Conservation (phyloP, 2,329 filamentous ascomycete genomes). For the Pseudogymnoascus sp. region DNA sequence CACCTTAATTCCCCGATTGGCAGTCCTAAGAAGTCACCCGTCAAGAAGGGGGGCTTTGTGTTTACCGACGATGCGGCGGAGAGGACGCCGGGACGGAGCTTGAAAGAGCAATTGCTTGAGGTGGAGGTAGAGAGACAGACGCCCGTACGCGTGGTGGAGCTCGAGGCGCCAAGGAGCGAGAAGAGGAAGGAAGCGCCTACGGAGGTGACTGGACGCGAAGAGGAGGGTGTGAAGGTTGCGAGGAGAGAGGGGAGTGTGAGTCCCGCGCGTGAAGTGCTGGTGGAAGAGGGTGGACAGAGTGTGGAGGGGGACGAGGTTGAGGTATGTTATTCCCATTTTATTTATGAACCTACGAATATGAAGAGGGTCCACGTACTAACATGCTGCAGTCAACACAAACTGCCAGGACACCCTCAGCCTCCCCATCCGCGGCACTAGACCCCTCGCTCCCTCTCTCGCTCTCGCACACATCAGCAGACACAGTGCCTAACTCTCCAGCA, state of each 20-base stretch:
- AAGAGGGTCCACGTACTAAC: neutral
- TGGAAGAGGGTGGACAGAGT: neutral
- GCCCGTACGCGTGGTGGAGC: neutral
- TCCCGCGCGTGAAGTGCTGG: neutral
- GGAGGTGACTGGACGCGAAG: too few species aligned
- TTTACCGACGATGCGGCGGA: neutral
- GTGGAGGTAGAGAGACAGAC: neutral
- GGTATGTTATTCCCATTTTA: neutral
- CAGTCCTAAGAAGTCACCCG: neutral
- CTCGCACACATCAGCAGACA: too few species aligned
- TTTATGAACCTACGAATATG: neutral
- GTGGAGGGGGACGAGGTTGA: neutral
- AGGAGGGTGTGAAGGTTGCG: neutral
- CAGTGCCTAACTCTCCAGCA: neutral
- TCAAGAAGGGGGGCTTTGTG: neutral
- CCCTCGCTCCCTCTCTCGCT: too few species aligned
- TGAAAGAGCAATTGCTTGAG: neutral
- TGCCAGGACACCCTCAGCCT: neutral
- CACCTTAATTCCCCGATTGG: slow-evolving; percentile 5
- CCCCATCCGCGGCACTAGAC: too few species aligned
- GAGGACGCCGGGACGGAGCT: neutral
- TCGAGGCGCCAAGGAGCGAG: neutral
- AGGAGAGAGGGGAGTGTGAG: neutral
- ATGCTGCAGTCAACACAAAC: neutral
- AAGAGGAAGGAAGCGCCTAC: slow-evolving; percentile 2